Evolutionary conservation across 2,329 filamentous ascomycete species (phyloP).

Genomic region (Zasmidium angulare): DNA sequence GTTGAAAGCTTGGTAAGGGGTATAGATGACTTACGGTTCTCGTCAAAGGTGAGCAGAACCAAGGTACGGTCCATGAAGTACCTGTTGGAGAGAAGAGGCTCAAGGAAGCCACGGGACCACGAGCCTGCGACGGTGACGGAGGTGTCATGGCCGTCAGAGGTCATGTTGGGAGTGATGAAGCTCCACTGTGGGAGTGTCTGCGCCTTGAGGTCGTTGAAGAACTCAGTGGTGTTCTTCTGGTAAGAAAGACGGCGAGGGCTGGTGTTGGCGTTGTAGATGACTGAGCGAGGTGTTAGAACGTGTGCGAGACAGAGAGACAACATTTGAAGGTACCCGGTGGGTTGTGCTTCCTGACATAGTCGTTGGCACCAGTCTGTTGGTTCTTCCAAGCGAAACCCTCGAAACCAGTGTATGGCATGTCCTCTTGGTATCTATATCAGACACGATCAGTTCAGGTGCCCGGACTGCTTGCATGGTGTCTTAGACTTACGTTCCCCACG

Average conservation of each 20-base stretch:
- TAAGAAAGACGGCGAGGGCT: conserved; percentile 60
- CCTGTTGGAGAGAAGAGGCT: conserved; percentile 66
- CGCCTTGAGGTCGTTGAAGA: conserved; percentile 65
- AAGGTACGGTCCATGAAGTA: conserved; percentile 76
- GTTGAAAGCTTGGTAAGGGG: background rate
- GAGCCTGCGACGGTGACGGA: conserved; percentile 66
- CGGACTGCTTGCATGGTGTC: background rate
- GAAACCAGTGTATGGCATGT: conserved; percentile 73
- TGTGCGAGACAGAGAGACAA: too few relatives aligned
- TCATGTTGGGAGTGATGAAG: conserved; percentile 74
- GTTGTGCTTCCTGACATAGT: conserved; percentile 77
- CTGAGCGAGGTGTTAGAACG: conserved; percentile 50
- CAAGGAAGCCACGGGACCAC: conserved; percentile 68
- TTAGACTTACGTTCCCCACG: conserved; percentile 47
- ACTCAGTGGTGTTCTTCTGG: conserved; percentile 72
- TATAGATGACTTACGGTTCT: conserved; percentile 58
- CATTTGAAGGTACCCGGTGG: conserved; percentile 63
- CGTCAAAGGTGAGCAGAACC: conserved; percentile 75
- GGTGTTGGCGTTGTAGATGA: conserved; percentile 65
- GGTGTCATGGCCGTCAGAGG: conserved; percentile 73
- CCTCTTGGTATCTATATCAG: conserved; percentile 63
- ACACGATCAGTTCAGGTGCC: background rate
- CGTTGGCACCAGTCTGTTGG: conserved; percentile 64
- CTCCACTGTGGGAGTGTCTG: conserved; percentile 69
- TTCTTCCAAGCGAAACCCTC: conserved; percentile 65